Evolutionary conservation across 2,329 filamentous ascomycete genomes (phyloP).

Genomic region (Aureobasidium sp.): DNA sequence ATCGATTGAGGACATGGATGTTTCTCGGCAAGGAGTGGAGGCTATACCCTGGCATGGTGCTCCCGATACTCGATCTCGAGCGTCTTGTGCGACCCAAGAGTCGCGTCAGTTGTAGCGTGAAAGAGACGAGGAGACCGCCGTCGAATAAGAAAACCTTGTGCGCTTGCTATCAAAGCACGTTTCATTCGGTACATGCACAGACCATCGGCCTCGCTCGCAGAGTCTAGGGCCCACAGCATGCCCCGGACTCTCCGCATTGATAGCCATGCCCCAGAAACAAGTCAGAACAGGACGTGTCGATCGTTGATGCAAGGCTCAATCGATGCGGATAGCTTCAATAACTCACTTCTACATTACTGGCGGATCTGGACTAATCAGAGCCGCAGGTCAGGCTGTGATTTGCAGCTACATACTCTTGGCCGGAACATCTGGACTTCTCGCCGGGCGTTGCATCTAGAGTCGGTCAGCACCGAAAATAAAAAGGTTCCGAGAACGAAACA

Average conservation of each 20-base stretch:
- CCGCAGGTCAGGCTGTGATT: background rate
- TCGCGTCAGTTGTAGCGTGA: background rate
- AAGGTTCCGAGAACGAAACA: background rate
- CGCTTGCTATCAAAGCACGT: background rate
- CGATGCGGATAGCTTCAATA: background rate
- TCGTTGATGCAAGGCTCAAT: background rate
- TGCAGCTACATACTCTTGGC: background rate
- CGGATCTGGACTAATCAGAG: background rate
- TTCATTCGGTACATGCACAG: background rate
- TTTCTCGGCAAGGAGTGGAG: background rate
- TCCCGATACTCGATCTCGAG: too few species aligned
- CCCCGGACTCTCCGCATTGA: conserved; percentile 7
- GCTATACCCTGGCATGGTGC: background rate
- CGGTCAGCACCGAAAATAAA: conserved; percentile 8
- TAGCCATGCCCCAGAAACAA: conserved; percentile 3
- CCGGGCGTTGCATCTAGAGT: background rate
- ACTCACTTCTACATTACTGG: too few species aligned
- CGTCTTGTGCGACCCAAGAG: background rate
- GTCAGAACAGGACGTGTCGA: background rate
- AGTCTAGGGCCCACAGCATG: background rate
- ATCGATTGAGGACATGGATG: background rate
- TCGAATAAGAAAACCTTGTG: too few species aligned
- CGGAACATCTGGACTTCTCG: background rate
- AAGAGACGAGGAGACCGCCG: background rate
- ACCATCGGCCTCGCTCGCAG: background rate